Evolutionary conservation across 306 rosid genomes (phyloP), one percentile per base, ranked within the genome.

Genomic region (Cicer chorassanicum): DNA sequence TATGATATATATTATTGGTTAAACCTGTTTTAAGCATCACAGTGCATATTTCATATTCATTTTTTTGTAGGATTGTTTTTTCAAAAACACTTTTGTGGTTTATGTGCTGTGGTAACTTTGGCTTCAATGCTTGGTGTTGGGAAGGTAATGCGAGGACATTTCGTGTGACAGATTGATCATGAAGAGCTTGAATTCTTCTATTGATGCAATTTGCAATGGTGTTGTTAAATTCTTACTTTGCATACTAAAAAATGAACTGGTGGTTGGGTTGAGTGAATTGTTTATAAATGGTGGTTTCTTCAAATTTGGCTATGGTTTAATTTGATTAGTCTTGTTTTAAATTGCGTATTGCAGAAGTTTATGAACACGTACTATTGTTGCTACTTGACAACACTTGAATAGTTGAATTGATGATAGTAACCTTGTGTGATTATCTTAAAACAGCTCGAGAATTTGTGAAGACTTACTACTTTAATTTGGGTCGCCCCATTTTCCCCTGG

Each of bases 121-220:
- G 44, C 56, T 74, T 8, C 36, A 34, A 24, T 74, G 66, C 55
- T 63, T 50, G 64, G 10, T 7, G 9, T 6, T 15, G 57, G 29
- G 29, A 53, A 53, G 29, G 10, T 2, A 16, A 15, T 46, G 15
- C 15, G 72, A n/a, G 24, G 48, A 9, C 39, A 61, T 21, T 43
- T 29, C 11, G 5, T 56, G 6, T 11, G 15, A 48, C 16, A 50
- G 9, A 1, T 7, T 42, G 45, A 42, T 7, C 8, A 19, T 19
- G n/a, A 55, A 3, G 10, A 18, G 16, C 39, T 59, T 29, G 18
- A 59, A 5, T 34, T 59, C 9, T 59, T 29, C 9, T 6, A 34
- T 2, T 34, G 65, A 59, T 29, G 10, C 41, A 59, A 59, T 24
- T 11, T 56, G 63, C 40, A 21, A 5, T 29, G 42, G 42, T 59